Evolutionary conservation across 2,329 filamentous ascomycete genomes (phyloP), one percentile per base, ranked within the genome.

Genomic region (Pyricularia sp.): DNA sequence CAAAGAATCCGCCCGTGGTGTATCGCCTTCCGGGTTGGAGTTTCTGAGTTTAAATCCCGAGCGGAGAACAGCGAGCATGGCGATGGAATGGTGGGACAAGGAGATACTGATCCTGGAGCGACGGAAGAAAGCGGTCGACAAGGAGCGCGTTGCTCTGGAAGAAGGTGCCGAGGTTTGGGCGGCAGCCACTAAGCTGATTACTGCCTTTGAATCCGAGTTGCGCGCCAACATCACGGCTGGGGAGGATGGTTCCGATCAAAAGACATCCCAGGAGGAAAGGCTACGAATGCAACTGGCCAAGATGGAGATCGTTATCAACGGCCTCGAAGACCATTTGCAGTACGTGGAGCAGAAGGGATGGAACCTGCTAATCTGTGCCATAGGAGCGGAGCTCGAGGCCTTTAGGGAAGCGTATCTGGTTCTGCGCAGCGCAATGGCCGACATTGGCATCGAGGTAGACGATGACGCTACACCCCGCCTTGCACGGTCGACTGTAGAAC

Each of bases 341-440:
- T 71, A 81, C 2, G 87, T 87, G 0, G 84, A 89, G 66, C 76
- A 79, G 1, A 83, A 83, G 65, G 80, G 82, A 19, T 93, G 90
- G 89, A 92, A 88, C 65, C 76, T 93, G 19, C 78, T 93, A 22
- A 86, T 92, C 4, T 89, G 85, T 63, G 89, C 88, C 12, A 85
- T 93, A 40, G 88, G 89, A 0, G 89, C 90, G 0, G 90, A 75
- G 65, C 68, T 76, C 4, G 72, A 72, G 59, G 73, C 73, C 0
- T 75, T 77, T 26, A 69, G 66, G 19, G 73, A 76, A 53, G 76
- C 73, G 0, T 70, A 72, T 31, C 26, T 55, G 22, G 70, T 75
- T 67, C 68, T 75, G 1, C 69, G 68, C 0, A 70, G 73, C 6
- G 71, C 72, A 3, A 65, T 77, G 19, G 71, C 70, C 4, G 69